Percentiles rank a stretch among this genome's conserved stretches.
Conservation (phyloP, 2,329 filamentous ascomycete genomes). For the Samsoniella hepiali region DNA sequence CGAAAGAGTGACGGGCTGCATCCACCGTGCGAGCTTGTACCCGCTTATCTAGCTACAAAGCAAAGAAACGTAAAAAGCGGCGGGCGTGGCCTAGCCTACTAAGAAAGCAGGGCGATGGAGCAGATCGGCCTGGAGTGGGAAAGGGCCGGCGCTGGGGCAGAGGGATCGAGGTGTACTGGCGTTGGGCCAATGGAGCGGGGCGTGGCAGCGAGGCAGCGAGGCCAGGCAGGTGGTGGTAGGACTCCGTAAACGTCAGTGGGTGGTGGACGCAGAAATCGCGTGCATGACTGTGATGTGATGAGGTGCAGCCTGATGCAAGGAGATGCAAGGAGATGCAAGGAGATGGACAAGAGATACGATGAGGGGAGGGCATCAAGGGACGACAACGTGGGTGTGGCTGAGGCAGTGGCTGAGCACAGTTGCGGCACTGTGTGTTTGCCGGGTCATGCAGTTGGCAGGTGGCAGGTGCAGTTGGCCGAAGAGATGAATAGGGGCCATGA, state of each 20-base stretch:
- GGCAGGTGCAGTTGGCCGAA: background rate
- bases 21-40: constrained; percentile 1
- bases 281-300: background rate
- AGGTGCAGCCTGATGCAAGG: background rate
- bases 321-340: background rate
- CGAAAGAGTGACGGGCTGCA: constrained; percentile 6
- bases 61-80: background rate
- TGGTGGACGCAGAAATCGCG: too few species aligned
- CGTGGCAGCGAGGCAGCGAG: too few species aligned
- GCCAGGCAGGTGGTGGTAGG: too few species aligned
- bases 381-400: background rate
- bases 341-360: background rate
- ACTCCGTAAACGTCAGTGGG: too few species aligned
- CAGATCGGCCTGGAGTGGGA: background rate
- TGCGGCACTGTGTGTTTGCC: background rate
- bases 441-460: background rate
- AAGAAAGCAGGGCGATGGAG: background rate
- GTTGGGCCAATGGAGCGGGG: background rate
- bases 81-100: background rate
- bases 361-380: background rate
- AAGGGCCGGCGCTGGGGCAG: background rate
- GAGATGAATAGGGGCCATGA: too few species aligned
- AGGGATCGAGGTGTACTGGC: background rate
- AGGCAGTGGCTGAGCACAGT: background rate
- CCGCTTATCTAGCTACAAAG: background rate